phyloP scores from a whole-genome alignment of 2,329 filamentous ascomycete genomes.

The Coniochaeta pulveracea region DNA sequence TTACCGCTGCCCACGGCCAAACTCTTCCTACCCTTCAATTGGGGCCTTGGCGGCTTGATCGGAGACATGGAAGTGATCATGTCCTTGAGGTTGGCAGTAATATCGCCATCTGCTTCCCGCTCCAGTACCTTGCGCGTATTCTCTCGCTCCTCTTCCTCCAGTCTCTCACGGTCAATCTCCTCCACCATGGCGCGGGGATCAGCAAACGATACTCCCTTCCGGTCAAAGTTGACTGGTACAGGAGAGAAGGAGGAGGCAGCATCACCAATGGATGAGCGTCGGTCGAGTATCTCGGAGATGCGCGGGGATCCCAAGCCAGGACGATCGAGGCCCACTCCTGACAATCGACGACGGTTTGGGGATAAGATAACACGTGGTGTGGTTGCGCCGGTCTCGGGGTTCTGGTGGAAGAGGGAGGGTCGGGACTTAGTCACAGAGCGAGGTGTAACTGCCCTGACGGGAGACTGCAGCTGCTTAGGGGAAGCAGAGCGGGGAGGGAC shows the following conservation, averaged over 20 bases:
- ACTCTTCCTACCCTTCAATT: constrained; percentile 58
- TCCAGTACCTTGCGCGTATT: constrained; percentile 44
- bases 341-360: constrained; percentile 47
- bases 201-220: constrained; percentile 47
- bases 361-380: constrained; percentile 56
- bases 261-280: constrained; percentile 61
- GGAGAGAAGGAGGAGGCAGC: constrained; percentile 52
- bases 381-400: constrained; percentile 39
- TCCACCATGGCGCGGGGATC: constrained; percentile 51
- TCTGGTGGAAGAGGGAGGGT: constrained; percentile 38
- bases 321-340: constrained; percentile 59
- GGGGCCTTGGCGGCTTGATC: constrained; percentile 44
- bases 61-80: constrained; percentile 72
- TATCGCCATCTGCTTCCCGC: constrained; percentile 42
- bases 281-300: constrained; percentile 59
- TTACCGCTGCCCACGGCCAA: constrained; percentile 64
- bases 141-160: constrained; percentile 50
- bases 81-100: constrained; percentile 57
- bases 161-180: constrained; percentile 51
- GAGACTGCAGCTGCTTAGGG: constrained; percentile 12
- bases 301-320: constrained; percentile 65
- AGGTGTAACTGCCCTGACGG: constrained; percentile 18
- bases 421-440: constrained; percentile 15
- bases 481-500: constrained; percentile 14
- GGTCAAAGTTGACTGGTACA: constrained; percentile 23